A percentile compares a stretch with the other conserved stretches of the same genome.
phyloP scores from a whole-genome alignment of 805 yeast genomes.

The Candida loeiensis region DNA sequence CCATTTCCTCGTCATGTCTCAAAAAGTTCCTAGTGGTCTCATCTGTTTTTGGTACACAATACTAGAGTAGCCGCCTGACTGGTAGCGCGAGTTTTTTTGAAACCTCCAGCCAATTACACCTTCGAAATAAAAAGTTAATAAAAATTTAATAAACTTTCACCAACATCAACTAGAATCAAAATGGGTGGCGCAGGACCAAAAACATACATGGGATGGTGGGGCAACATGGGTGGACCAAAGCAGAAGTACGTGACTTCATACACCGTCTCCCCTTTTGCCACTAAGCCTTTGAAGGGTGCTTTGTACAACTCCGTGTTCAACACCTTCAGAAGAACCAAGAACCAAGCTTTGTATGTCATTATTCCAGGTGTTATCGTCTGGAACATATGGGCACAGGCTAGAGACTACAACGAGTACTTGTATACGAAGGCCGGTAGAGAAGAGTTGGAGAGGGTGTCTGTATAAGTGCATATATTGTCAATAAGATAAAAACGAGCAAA shows the following conservation, averaged over 20 bases:
- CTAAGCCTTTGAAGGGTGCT: slow-evolving; percentile 85
- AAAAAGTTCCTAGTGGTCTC: too few relatives aligned
- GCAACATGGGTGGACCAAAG: slow-evolving; percentile 79
- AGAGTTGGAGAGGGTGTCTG: slow-evolving; percentile 72
- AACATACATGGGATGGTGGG: slow-evolving; percentile 98
- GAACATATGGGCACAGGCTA: slow-evolving; percentile 82
- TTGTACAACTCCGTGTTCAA: slow-evolving; percentile 85
- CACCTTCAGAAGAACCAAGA: slow-evolving; percentile 88
- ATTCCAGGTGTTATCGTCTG: slow-evolving; percentile 79
- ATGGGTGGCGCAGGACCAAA: slow-evolving; percentile 73
- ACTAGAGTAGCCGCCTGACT: too few relatives aligned
- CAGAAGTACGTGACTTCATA: slow-evolving; percentile 85
- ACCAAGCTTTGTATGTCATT: slow-evolving; percentile 73
- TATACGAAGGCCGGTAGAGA: slow-evolving; percentile 98
- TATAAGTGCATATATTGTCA: slow-evolving; percentile 17
- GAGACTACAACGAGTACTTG: slow-evolving; percentile 87
- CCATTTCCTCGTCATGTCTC: too few relatives aligned
- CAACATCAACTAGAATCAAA: slow-evolving; percentile 8
- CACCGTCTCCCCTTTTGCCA: slow-evolving; percentile 91
- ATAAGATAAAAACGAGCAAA: background rate
- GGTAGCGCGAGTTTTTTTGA: slow-evolving; percentile 1
- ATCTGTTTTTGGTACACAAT: too few relatives aligned
- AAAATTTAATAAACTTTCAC: slow-evolving; percentile 4
- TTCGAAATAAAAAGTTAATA: slow-evolving; percentile 8
- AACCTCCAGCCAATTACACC: slow-evolving; percentile 14